Evolutionary conservation across 148 eudicot genomes (phyloP), one percentile per base, ranked within the genome.

Genomic region (Gaultheria prostrata): DNA sequence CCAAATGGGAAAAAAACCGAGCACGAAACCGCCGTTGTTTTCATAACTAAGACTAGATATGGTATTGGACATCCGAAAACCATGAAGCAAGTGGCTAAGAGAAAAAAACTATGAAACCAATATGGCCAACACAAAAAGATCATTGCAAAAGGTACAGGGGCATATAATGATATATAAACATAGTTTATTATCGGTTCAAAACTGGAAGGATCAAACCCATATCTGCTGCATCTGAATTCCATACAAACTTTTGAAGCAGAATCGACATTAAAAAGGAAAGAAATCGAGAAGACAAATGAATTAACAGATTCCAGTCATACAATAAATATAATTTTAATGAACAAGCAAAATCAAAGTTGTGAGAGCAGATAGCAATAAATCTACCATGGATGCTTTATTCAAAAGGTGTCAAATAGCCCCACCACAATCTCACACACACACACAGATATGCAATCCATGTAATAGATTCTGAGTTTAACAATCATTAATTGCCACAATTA

Each of bases 181-280:
- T 71, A 35, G 76, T 71, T n/a, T n/a, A n/a, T 32, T 71, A 33
- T 71, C 76, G 33, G 39, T 71, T 71, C 46, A 17, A 71, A 73
- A 43, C 4, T 20, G 39, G 26, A 21, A 21, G 53, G 30, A 75
- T 43, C 78, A 75, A 46, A 20, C 1, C 5, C 49, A 21, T 2
- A n/a, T 20, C 51, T 39, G 33, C 39, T 10, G 63, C 10, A 1
- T 5, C 32, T 33, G 75, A 33, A 72, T n/a, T 57, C 9, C 63
- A 9, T n/a, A n/a, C 67, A 61, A 61, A 61, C 14, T 61, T 61
- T 65, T 12, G 71, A 65, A 12, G 71, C 33, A 65, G 71, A 65
- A 65, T 28, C 11, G 17, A 65, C 71, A 1, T 11, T 8, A 33
- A 72, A 33, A 20, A 20, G 1, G 39, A 39, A 5, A 18, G 17